phyloP scores from a whole-genome alignment of 2,329 filamentous ascomycete species.

The Magnaporthiopsis poae region DNA sequence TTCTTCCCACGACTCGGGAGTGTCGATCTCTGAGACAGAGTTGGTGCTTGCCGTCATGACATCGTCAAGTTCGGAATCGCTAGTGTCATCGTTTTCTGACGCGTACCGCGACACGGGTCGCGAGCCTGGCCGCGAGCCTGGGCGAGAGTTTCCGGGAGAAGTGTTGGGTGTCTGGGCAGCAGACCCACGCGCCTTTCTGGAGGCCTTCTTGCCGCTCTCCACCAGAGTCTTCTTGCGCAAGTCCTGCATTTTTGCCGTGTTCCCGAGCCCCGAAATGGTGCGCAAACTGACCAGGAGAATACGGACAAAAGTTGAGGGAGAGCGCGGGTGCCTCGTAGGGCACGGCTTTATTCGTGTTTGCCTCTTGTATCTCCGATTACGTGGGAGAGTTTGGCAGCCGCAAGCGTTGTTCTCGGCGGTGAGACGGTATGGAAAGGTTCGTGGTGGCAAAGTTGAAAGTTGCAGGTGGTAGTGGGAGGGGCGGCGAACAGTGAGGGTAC shows the following conservation, averaged over 20 bases:
- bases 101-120: conserved; percentile 44
- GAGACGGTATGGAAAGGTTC: background rate
- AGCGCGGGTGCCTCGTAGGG: background rate
- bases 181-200: conserved; percentile 56
- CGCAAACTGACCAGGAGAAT: background rate
- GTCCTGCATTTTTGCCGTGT: conserved; percentile 47
- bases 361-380: background rate
- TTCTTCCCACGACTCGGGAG: conserved; percentile 42
- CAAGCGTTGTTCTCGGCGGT: background rate
- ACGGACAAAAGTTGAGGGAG: background rate
- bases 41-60: conserved; percentile 34
- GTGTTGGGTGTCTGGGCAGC: conserved; percentile 45
- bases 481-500: background rate
- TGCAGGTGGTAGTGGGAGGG: background rate
- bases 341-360: background rate
- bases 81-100: conserved; percentile 53
- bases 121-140: conserved; percentile 49
- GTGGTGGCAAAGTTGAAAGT: background rate
- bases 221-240: conserved; percentile 57
- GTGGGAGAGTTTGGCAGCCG: background rate
- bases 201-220: conserved; percentile 63
- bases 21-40: conserved; percentile 48
- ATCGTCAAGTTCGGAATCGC: conserved; percentile 40
- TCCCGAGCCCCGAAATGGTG: conserved; percentile 6
- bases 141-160: conserved; percentile 49